Conservation (phyloP, 1,284 basidiomycete genomes). For the Pseudozyma sp. region DNA sequence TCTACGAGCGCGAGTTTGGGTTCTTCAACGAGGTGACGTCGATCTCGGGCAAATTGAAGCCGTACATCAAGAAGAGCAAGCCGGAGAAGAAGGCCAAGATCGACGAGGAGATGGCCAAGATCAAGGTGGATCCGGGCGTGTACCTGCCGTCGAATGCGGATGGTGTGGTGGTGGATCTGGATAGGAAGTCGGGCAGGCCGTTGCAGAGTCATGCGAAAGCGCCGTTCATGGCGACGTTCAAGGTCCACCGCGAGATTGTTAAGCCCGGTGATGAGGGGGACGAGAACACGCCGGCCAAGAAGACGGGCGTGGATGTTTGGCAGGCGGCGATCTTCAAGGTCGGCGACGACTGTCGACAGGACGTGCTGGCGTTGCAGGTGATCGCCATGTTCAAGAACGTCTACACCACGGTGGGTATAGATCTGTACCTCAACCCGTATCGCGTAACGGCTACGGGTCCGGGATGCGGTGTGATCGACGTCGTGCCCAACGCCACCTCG, state of each 20-base stretch:
- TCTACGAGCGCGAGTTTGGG: conserved; percentile 93
- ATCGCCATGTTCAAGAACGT: conserved; percentile 99
- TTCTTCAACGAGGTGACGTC: conserved; percentile 98
- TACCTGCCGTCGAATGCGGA: conserved; percentile 98
- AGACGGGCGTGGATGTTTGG: conserved; percentile 77
- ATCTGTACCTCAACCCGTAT: conserved; percentile 93
- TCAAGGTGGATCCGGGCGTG: conserved; percentile 89
- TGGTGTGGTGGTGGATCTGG: conserved; percentile 93
- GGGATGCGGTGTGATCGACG: conserved; percentile 98
- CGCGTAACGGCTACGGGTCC: conserved; percentile 96
- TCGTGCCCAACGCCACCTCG: conserved; percentile 96
- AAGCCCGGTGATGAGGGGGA: conserved; percentile 67
- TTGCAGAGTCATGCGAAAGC: conserved; percentile 98
- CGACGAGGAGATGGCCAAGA: conserved; percentile 99
- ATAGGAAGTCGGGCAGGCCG: conserved; percentile 94
- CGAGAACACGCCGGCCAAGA: conserved; percentile 40
- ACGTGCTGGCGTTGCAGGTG: conserved; percentile 93
- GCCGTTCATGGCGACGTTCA: conserved; percentile 99
- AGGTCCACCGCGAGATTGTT: conserved; percentile 75
- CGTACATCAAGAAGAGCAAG: conserved; percentile 94
- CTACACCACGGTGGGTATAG: conserved; percentile 86
- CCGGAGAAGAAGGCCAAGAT: conserved; percentile 99
- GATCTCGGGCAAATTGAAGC: conserved; percentile 97
- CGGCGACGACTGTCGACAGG: conserved; percentile 98
- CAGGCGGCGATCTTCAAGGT: conserved; percentile 99